Base-by-base conservation (phyloP, 1,284 basidiomycete species). In the Pseudomicrostroma phylloplanum region DNA sequence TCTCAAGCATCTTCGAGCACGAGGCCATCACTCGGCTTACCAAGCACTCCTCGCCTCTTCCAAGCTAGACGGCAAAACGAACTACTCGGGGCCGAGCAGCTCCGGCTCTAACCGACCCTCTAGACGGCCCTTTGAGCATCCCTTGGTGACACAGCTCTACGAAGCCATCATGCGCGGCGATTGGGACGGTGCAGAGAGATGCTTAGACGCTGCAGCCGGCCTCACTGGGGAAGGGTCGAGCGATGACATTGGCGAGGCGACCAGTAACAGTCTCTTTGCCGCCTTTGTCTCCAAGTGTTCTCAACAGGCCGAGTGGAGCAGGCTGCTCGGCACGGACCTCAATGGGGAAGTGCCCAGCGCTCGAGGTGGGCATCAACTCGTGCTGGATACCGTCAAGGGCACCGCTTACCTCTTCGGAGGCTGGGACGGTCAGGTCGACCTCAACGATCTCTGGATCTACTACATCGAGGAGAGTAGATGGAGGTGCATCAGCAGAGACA, bases 381-480 rank as follows among this genome's bases (percentile, higher is more conserved):
- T 88, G 69, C 84, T 91, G 66, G 89, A 91, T 74, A 80, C 84
- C 36, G 82, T 83, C 12, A 83, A 84, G 43, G 84, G 85, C 6
- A 79, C 84, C 53, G 85, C 90, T 13, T 91, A 90, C 73, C 82
- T 91, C 17, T 86, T 89, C 64, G 90, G 90, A 0, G 90, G 90
- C 0, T 91, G 86, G 85, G 85, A 90, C 67, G 89, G 90, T 1
- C 79, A 84, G 61, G 57, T 61, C 13, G 79, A 86, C 62, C 81
- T 91, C 15, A 86, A 88, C 67, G 90, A 92, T 75, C 86, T 91
- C 63, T 91, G 89, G 89, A 83, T 83, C 49, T 91, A 89, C 77
- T 82, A 84, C 64, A 83, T 89, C 72, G 80, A 80, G 48, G 81
- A 83, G n/a, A 84, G 85, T 56, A 81, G 82, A 57, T 91, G 90